These are phyloP conservation scores for Phyllosticta paracitricarpa DNA, from an alignment of 2,329 filamentous ascomycete species.

Conservation along the genomic window DNA sequence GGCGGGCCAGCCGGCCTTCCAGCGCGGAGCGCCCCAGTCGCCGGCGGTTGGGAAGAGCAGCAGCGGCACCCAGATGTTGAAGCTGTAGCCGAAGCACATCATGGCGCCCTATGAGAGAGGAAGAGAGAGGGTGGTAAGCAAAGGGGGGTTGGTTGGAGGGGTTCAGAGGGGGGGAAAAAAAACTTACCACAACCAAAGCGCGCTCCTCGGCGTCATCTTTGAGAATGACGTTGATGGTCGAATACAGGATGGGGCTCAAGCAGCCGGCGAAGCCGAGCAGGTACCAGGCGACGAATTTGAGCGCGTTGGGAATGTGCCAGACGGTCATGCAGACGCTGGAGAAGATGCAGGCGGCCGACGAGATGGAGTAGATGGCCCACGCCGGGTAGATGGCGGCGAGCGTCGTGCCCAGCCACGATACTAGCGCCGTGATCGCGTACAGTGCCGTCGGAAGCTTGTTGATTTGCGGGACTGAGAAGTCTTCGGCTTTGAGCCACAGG, in stretches of 20 bases:
- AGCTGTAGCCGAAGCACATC: slow-evolving; percentile 40
- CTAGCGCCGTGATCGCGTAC: slow-evolving; percentile 39
- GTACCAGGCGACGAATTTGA: slow-evolving; percentile 40
- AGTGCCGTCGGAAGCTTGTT: slow-evolving; percentile 42
- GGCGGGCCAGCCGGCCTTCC: slow-evolving; percentile 41
- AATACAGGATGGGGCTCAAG: slow-evolving; percentile 34
- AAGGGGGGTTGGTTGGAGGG: no score
- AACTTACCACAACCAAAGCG: slow-evolving; percentile 29
- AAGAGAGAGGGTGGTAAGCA: background rate
- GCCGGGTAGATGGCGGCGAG: slow-evolving; percentile 42
- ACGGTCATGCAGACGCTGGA: slow-evolving; percentile 38
- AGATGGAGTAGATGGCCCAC: slow-evolving; percentile 39
- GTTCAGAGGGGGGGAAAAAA: no score
- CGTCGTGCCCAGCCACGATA: slow-evolving; percentile 41
- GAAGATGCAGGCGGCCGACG: slow-evolving; percentile 32
- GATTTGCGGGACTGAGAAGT: slow-evolving; percentile 38
- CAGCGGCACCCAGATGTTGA: slow-evolving; percentile 37
- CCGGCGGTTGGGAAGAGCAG: slow-evolving; percentile 35
- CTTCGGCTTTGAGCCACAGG: slow-evolving; percentile 42
- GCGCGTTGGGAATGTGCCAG: slow-evolving; percentile 40
- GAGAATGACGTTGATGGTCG: slow-evolving; percentile 35
- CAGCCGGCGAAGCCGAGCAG: slow-evolving; percentile 31
- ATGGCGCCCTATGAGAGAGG: slow-evolving; percentile 27
- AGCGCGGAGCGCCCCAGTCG: slow-evolving; percentile 34
- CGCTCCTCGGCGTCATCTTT: slow-evolving; percentile 31